Evolutionary conservation across 2,329 filamentous ascomycete species (phyloP), one percentile per base, ranked within the genome.

Genomic region (Graphiopsis chlorocephala): DNA sequence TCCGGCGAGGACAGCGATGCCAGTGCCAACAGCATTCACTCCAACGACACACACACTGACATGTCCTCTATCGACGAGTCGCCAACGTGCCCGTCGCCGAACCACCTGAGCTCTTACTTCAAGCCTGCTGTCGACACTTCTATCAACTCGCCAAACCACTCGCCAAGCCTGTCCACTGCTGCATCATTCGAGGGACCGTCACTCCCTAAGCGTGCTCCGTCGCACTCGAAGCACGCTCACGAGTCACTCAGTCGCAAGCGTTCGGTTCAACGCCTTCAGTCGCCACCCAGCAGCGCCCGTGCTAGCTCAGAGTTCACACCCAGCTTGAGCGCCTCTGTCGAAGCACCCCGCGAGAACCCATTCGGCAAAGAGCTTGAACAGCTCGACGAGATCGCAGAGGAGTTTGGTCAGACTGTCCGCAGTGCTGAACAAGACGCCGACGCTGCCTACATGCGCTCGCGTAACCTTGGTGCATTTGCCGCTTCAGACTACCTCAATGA

Each of bases 321-420:
- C 67, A 88, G 73, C 29, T 33, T 79, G 77, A 11, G 42, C 76
- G 45, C 53, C 12, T 69, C 73, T 60, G 0, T 86, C 85, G 68
- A 84, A 77, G 38, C 81, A 71, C 78, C 53, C 87, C 67, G 63
- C 12, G 71, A 74, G 53, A 73, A 95, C 76, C 94, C 94, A 0
- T 98, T 98, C 72, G 92, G 92, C 61, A 88, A 90, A 59, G 95
- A 99, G 78, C 82, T 98, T 61, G 92, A 92, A 64, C 90, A 98
- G 78, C 91, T 98, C 26, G 92, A 93, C 61, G 95, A 98, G 78
- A 85, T 97, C 17, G 94, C 90, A 0, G 95, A 98, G 79, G 93
- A 97, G 78, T 94, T 92, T 71, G 87, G 88, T 48, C 75, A 76
- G 56, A 79, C 77, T 0, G 83, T 87, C 31, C 84, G 85, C 68